These are phyloP conservation scores for Aspergillus carbonarius DNA, from an alignment of 2,329 filamentous ascomycete species.

Conservation along the genomic window DNA sequence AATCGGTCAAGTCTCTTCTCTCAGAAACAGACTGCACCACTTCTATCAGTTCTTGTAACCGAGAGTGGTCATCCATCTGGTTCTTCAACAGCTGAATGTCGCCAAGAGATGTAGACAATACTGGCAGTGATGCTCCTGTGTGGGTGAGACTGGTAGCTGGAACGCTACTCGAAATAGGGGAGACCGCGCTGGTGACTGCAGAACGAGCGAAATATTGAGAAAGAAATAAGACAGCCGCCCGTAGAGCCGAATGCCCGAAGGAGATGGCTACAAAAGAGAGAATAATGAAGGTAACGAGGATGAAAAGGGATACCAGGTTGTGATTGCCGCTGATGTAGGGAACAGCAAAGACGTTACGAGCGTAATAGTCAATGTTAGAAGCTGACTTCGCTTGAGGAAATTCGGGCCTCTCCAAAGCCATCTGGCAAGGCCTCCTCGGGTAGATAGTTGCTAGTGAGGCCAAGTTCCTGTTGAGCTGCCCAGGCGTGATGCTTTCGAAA, in stretches of 20 bases:
- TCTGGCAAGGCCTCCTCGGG: constrained; percentile 25
- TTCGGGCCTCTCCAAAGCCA: constrained; percentile 15
- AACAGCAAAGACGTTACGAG: constrained; percentile 24
- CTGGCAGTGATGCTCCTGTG: constrained; percentile 23
- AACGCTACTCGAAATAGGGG: constrained; percentile 15
- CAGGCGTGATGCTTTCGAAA: constrained; percentile 48
- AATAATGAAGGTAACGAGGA: constrained; percentile 29
- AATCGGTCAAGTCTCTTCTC: constrained; percentile 32
- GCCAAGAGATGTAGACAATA: constrained; percentile 20
- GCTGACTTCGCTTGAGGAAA: constrained; percentile 13
- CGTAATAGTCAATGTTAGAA: constrained; percentile 26
- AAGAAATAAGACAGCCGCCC: constrained; percentile 24
- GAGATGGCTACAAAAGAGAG: constrained; percentile 30
- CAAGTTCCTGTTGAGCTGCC: constrained; percentile 49
- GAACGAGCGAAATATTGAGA: constrained; percentile 27
- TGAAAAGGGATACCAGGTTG: constrained; percentile 27
- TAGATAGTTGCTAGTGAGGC: constrained; percentile 41
- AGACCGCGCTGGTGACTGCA: constrained; percentile 21
- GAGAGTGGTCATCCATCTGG: constrained; percentile 19
- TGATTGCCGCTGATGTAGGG: constrained; percentile 21
- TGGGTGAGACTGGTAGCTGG: constrained; percentile 23
- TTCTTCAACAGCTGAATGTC: constrained; percentile 19
- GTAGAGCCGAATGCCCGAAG: constrained; percentile 33
- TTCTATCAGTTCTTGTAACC: constrained; percentile 26
- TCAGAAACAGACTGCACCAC: constrained; percentile 24